These are phyloP conservation scores for Pharus latifolius DNA, from an alignment of 176 grass and related monocot genomes.

Conservation along the genomic window DNA sequence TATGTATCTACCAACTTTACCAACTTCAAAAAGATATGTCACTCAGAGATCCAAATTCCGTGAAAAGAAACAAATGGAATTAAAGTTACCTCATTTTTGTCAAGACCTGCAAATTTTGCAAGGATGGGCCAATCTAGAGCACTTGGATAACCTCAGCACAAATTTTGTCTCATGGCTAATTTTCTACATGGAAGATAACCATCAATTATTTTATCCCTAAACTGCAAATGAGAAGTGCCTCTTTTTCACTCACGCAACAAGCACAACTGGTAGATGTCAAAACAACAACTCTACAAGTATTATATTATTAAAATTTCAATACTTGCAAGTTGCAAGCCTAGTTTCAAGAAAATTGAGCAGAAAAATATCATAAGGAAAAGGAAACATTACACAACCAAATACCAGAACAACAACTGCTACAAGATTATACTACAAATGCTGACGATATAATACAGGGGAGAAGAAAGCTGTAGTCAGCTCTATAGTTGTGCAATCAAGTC, in stretches of 20 bases:
- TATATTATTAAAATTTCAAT: too few species aligned
- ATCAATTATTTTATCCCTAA: neutral
- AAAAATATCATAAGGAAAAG: neutral
- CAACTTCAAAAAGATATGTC: too few species aligned
- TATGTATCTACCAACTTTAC: too few species aligned
- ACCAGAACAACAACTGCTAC: neutral
- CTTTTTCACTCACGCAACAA: neutral
- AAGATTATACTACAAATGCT: neutral
- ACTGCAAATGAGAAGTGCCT: neutral
- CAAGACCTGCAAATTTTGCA: too few species aligned
- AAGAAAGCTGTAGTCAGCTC: neutral
- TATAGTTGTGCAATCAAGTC: neutral
- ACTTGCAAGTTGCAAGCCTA: neutral
- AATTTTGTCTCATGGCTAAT: neutral
- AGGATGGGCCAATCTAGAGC: neutral
- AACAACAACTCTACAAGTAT: neutral
- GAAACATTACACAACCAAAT: too few species aligned
- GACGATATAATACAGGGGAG: neutral
- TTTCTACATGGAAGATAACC: too few species aligned
- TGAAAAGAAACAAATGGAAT: too few species aligned
- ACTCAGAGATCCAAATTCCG: too few species aligned
- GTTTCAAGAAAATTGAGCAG: neutral
- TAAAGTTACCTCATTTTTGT: too few species aligned
- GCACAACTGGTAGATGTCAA: neutral
- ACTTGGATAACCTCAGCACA: neutral